Evolutionary conservation across 1,139 yeast genomes (phyloP), one percentile per base, ranked within the genome.

Genomic region (Diutina pseudorugosa): DNA sequence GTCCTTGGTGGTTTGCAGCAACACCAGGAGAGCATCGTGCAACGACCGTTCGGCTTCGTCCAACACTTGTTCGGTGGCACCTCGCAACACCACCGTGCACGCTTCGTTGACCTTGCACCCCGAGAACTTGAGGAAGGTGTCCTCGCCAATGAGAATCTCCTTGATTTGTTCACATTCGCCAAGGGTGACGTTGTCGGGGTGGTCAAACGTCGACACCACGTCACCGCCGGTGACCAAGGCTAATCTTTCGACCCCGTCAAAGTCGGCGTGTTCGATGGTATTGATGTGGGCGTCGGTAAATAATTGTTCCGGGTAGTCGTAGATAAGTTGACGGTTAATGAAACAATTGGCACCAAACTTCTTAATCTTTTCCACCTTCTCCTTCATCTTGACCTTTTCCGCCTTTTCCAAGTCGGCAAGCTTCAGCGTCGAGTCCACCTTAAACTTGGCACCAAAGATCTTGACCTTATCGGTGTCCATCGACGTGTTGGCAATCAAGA

Each of bases 171-270:
- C 94, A 76, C 98, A 93, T 65, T 82, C 79, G 52, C 98, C 99
- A 53, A 91, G 73, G 65, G 80, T 85, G 54, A 87, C 95, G 53
- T 78, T 76, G 53, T 86, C 95, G 23, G 98, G 96, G 59, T 83
- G 78, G 65, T 94, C 98, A 67, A 93, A 94, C 1, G 98, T 93
- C 12, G 98, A 91, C 2, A 85, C 96, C 54, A 94, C 98, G 72
- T 93, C 98, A 62, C 96, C 98, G 52, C 98, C 98, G 6, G 98
- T 91, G 25, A 91, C 98, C 51, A 93, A 75, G 4, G 98, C 96
- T 60, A 93, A 78, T 66, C 98, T 83, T 73, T 93, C 98, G 55
- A 93, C 90, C 61, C 98, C 99, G 64, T 89, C 98, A 61, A 94
- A 94, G 69, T 94, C 99, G 20, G 98, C 98, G 65, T 94, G 98